Evolutionary conservation across 2,329 filamentous ascomycete genomes (phyloP).

Genomic region (Aspergillus aculeatinus): DNA sequence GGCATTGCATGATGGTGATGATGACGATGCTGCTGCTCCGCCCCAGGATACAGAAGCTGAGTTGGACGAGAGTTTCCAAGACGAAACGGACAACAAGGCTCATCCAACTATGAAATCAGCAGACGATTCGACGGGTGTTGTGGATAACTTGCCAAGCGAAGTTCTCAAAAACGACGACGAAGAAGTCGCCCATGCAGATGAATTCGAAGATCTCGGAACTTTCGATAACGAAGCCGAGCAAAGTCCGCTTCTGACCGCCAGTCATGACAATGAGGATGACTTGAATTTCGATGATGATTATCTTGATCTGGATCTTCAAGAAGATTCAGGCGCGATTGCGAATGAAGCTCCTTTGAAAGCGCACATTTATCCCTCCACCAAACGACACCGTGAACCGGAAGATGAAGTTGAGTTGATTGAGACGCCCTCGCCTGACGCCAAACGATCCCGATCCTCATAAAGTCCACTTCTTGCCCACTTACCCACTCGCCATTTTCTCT

Average conservation of each 20-base stretch:
- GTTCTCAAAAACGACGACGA: slow-evolving; percentile 12
- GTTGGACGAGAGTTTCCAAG: slow-evolving; percentile 14
- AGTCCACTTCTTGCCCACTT: slow-evolving; percentile 15
- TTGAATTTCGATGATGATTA: slow-evolving; percentile 36
- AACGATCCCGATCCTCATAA: slow-evolving; percentile 53
- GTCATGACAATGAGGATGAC: slow-evolving; percentile 23
- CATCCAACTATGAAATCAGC: slow-evolving; percentile 19
- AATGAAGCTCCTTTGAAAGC: slow-evolving; percentile 23
- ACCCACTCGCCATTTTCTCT: slow-evolving; percentile 4
- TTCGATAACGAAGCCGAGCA: slow-evolving; percentile 20
- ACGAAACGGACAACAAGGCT: slow-evolving; percentile 13
- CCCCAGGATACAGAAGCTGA: slow-evolving; percentile 22
- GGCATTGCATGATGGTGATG: slow-evolving; percentile 12
- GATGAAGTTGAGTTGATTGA: slow-evolving; percentile 33
- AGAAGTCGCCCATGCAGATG: slow-evolving; percentile 12
- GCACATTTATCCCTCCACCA: slow-evolving; percentile 27
- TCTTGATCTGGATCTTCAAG: slow-evolving; percentile 34
- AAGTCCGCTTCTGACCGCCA: slow-evolving; percentile 7
- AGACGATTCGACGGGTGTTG: slow-evolving; percentile 34
- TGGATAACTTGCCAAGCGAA: slow-evolving; percentile 30
- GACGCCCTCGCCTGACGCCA: slow-evolving; percentile 44
- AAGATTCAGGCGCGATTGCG: slow-evolving; percentile 22
- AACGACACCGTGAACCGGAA: slow-evolving; percentile 38
- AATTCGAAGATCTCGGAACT: slow-evolving; percentile 17
- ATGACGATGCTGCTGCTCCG: slow-evolving; percentile 9